A percentile compares a stretch with the other conserved stretches of the same genome.
These are phyloP conservation scores for Penicillium crystallinum DNA, from an alignment of 495 filamentous ascomycete genomes.

Conservation along the genomic window DNA sequence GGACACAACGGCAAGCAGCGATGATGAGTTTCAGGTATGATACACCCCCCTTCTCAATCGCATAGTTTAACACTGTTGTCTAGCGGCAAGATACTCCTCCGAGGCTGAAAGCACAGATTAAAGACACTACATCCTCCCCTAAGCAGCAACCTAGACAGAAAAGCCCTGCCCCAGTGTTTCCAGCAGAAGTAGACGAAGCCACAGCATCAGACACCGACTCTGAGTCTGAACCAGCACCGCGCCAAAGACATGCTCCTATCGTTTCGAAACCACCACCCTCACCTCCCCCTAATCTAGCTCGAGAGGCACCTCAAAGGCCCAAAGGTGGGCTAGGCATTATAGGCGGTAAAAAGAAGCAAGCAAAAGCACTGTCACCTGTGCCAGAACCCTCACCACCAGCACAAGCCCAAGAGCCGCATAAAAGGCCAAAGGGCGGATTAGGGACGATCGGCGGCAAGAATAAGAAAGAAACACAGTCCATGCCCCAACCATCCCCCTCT, in stretches of 20 bases:
- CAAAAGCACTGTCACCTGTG: not conserved
- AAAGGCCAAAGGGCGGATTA: not conserved
- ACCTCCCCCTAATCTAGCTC: not conserved
- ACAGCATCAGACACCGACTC: conserved; percentile 22
- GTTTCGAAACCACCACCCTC: conserved; percentile 5
- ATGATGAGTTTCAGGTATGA: conserved; percentile 38
- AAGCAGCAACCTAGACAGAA: conserved; percentile 3
- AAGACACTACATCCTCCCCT: not conserved
- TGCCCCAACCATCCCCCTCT: not conserved
- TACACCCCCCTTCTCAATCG: not conserved
- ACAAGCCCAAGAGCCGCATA: not conserved
- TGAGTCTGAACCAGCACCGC: conserved; percentile 6
- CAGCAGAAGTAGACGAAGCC: conserved; percentile 6
- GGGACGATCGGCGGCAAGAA: not conserved
- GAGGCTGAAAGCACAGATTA: conserved; percentile 15
- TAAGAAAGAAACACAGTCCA: not conserved
- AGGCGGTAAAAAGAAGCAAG: conserved; percentile 32
- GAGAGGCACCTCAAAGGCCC: conserved; percentile 13
- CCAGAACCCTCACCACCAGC: conserved; percentile 1
- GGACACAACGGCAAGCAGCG: conserved; percentile 21
- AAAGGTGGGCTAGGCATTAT: conserved; percentile 31
- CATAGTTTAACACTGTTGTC: conserved; percentile 1
- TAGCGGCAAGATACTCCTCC: conserved; percentile 40
- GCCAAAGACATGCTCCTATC: not conserved
- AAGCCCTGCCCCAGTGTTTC: not conserved